These are phyloP conservation scores for Cercophora sp. DNA, from an alignment of 495 filamentous ascomycete species.

Conservation along the genomic window DNA sequence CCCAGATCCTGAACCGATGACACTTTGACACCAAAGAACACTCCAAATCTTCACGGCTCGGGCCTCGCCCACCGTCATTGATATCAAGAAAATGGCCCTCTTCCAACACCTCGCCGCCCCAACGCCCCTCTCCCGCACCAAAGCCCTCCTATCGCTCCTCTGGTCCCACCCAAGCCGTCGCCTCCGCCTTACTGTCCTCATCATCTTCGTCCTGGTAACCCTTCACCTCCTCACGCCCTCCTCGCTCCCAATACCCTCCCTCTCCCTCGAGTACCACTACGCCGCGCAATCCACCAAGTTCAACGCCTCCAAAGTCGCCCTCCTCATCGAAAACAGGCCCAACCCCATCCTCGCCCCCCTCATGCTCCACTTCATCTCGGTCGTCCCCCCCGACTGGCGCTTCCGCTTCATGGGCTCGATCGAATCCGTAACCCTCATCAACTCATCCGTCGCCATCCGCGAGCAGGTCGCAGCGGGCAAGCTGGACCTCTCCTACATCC, in stretches of 20 bases:
- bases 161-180: no score
- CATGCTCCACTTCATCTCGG: constrained; percentile 47
- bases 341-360: constrained; percentile 42
- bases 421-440: constrained; percentile 35
- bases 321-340: constrained; percentile 47
- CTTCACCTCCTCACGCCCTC: constrained; percentile 15
- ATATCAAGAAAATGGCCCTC: no score
- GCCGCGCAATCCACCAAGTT: constrained; percentile 33
- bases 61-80: no score
- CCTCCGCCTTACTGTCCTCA: no score
- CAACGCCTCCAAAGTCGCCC: constrained; percentile 45
- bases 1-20: no score
- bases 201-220: no score
- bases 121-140: no score
- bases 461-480: constrained; percentile 38
- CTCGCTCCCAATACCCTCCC: constrained; percentile 9
- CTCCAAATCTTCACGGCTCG: no score
- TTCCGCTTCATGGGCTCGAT: constrained; percentile 46
- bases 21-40: no score
- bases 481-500: constrained; percentile 44
- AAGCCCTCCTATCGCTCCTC: no score
- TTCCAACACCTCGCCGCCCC: no score
- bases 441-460: constrained; percentile 35
- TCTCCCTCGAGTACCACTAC: constrained; percentile 32
- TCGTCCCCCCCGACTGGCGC: constrained; percentile 49